These are phyloP conservation scores for Dendrostoma leiphaemia DNA, from an alignment of 2,329 filamentous ascomycete species.

Conservation along the genomic window DNA sequence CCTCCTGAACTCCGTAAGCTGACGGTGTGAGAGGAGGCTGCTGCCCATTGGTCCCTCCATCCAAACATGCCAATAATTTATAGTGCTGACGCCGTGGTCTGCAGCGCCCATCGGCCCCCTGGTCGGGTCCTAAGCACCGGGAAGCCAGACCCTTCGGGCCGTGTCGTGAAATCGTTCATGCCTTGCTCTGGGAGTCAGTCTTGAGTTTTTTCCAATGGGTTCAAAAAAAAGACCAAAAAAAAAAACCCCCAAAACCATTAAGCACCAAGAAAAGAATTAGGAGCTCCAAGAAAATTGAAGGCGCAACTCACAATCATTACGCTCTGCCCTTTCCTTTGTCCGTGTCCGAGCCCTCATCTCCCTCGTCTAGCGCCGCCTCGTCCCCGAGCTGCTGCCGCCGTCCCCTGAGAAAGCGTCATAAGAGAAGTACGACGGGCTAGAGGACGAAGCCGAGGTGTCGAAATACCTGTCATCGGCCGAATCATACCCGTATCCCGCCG, in stretches of 20 bases:
- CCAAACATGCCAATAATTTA: neutral
- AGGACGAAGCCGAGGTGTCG: slow-evolving; percentile 14
- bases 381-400: slow-evolving; percentile 16
- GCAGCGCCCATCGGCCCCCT: neutral
- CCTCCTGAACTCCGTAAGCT: slow-evolving; percentile 1
- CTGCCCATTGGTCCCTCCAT: neutral
- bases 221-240: neutral
- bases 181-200: too few relatives aligned
- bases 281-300: too few relatives aligned
- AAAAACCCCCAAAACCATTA: too few relatives aligned
- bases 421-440: slow-evolving; percentile 15
- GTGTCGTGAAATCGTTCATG: neutral
- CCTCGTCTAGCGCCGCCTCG: slow-evolving; percentile 13
- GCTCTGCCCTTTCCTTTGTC: neutral
- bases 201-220: neutral
- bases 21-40: neutral
- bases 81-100: too few relatives aligned
- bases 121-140: neutral
- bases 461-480: slow-evolving; percentile 16
- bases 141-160: neutral
- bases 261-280: too few relatives aligned
- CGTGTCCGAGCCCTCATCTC: neutral
- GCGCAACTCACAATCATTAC: slow-evolving; percentile 6
- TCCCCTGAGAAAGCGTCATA: slow-evolving; percentile 18
- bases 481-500: neutral